Conservation (phyloP, 768 basidiomycete genomes). For the Naganishia randhawae region DNA sequence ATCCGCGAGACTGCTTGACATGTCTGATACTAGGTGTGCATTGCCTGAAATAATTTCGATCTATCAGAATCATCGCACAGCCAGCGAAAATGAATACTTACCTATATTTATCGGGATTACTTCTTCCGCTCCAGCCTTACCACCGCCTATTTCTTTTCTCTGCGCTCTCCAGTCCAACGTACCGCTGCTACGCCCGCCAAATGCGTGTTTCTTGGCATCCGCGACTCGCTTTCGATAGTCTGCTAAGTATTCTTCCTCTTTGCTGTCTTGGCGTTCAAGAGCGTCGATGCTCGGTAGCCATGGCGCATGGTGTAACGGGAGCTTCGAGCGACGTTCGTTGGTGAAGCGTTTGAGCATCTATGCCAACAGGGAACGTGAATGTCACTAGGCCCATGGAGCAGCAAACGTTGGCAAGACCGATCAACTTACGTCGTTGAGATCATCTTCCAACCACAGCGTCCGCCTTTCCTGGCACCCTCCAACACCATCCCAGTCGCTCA, state of each 20-base stretch:
- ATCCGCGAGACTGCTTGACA: not conserved
- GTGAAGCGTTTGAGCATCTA: slow-evolving; percentile 9
- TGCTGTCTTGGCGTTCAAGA: not conserved
- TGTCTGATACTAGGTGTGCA: not conserved
- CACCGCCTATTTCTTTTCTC: not conserved
- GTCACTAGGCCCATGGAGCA: no score
- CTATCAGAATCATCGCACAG: not conserved
- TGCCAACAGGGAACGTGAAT: no score
- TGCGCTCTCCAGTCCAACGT: slow-evolving; percentile 1
- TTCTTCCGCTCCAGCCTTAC: not conserved
- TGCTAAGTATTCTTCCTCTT: not conserved
- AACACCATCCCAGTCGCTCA: slow-evolving; percentile 36
- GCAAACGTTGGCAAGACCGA: no score
- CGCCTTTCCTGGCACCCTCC: slow-evolving; percentile 30
- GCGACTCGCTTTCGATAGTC: not conserved
- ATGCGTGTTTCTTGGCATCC: slow-evolving; percentile 41
- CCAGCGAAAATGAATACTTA: not conserved
- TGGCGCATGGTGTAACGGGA: not conserved
- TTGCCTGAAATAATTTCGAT: not conserved
- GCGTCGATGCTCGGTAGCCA: not conserved
- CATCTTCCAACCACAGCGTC: slow-evolving; percentile 31
- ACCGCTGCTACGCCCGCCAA: slow-evolving; percentile 33
- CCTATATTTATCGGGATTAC: slow-evolving; percentile 32
- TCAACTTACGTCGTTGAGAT: slow-evolving; percentile 27
- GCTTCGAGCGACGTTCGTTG: not conserved